Conservation (phyloP, 345 rosid species). For the Iberis pinnata region DNA sequence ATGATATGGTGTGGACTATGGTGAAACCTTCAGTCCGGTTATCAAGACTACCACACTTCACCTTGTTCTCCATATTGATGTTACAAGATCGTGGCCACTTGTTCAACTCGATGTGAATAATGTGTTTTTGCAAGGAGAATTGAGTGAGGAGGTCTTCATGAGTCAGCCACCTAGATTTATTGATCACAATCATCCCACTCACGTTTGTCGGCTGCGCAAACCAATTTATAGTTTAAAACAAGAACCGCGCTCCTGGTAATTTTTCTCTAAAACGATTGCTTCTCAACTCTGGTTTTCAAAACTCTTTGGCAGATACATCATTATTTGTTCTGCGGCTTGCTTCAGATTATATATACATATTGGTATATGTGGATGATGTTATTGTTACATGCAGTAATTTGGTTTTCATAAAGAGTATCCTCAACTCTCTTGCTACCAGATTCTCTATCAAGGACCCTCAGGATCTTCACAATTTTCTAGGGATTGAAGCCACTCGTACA, state of each 20-base stretch:
- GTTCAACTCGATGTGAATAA: not conserved
- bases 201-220: not conserved
- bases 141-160: not conserved
- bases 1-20: not conserved
- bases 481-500: too few species aligned
- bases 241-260: not conserved
- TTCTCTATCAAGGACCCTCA: too few species aligned
- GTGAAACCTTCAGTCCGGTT: not conserved
- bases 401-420: not conserved
- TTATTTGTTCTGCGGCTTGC: too few species aligned
- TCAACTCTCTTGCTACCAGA: too few species aligned
- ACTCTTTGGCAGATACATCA: too few species aligned
- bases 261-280: not conserved
- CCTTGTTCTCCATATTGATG: not conserved
- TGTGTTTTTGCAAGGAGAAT: not conserved
- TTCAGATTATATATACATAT: too few species aligned
- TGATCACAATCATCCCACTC: not conserved
- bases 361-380: too few species aligned
- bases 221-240: not conserved
- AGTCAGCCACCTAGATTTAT: not conserved
- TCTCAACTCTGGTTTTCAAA: not conserved
- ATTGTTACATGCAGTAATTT: not conserved
- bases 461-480: too few species aligned
- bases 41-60: not conserved
- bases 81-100: not conserved